Base-by-base conservation (phyloP, 2,329 filamentous ascomycete species). In the Diaporthe helianthi region DNA sequence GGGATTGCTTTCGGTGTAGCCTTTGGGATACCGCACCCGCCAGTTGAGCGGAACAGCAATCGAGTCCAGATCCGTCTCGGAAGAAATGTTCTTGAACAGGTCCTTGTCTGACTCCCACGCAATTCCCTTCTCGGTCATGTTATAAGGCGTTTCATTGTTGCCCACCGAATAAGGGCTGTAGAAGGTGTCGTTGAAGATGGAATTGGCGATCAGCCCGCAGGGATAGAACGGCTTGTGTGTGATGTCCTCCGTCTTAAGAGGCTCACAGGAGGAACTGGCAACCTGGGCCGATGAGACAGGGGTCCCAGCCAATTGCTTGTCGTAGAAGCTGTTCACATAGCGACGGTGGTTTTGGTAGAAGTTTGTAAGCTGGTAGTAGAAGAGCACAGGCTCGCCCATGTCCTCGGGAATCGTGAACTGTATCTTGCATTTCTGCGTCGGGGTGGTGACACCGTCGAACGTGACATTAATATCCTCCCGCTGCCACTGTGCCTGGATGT, bases 291-390 rank as follows among this genome's bases (percentile, higher is more conserved):
- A 86, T 38, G 84, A 83, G 22, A 92, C 86, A 13, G 85, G 85
- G 7, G 89, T 83, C 54, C 94, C 96, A 73, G 91, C 82, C 65
- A 99, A 85, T 80, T 99, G 96, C 65, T 92, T 85, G 69, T 90
- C 86, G 76, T 94, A 92, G 76, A 97, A 92, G 1, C 93, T 97
- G 77, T 93, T 92, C 71, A 98, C 96, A 75, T 99, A 99, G 80
- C 95, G 91, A 73, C 96, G 92, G 79, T 99, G 96, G 79, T 99
- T 99, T 81, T 99, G 96, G 83, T 98, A 98, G 83, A 99, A 99
- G 82, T 98, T 97, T 69, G 93, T 95, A 72, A 99, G 89, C 74
- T 92, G 92, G 81, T 99, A 99, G 84, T 98, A 99, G 80, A 98
- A 89, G 71, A 95, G 87, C 13, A 99, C 92, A 0, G 95, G 94